Evolutionary conservation across 1,284 basidiomycete genomes (phyloP).

Genomic region (Ustilago nuda): DNA sequence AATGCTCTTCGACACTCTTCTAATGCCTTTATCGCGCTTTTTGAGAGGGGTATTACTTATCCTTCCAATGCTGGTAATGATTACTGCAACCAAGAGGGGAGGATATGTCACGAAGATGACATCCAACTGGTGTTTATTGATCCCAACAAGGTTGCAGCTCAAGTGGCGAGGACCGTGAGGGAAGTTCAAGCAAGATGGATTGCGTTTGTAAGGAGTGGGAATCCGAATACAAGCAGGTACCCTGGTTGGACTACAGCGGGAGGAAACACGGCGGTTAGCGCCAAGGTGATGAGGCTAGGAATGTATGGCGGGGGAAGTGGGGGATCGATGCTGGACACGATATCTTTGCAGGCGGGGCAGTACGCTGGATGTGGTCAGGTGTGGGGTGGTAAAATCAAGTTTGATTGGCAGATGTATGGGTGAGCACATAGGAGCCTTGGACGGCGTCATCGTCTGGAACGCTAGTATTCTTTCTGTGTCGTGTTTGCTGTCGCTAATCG

Average conservation of each 20-base stretch:
- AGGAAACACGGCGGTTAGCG: neutral
- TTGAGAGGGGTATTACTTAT: slow-evolving; percentile 44
- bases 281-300: slow-evolving; percentile 45
- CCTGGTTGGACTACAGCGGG: slow-evolving; percentile 30
- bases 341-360: slow-evolving; percentile 28
- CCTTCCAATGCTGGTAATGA: slow-evolving; percentile 42
- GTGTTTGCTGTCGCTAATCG: neutral
- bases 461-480: neutral
- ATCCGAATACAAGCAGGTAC: slow-evolving; percentile 38
- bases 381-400: slow-evolving; percentile 46
- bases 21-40: slow-evolving; percentile 33
- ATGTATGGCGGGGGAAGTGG: neutral
- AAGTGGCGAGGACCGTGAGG: slow-evolving; percentile 3
- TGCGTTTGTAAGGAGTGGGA: slow-evolving; percentile 41
- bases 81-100: slow-evolving; percentile 39
- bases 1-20: slow-evolving; percentile 38
- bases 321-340: slow-evolving; percentile 15
- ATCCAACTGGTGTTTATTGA: slow-evolving; percentile 53
- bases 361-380: slow-evolving; percentile 36
- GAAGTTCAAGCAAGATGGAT: slow-evolving; percentile 54
- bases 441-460: too few relatives aligned
- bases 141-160: slow-evolving; percentile 12
- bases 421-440: neutral
- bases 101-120: slow-evolving; percentile 64
- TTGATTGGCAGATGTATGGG: slow-evolving; percentile 62